Percentiles rank a stretch among this genome's conserved stretches.
Conservation (phyloP, 352 stramenopile genomes). For the Pythium oligandrum region DNA sequence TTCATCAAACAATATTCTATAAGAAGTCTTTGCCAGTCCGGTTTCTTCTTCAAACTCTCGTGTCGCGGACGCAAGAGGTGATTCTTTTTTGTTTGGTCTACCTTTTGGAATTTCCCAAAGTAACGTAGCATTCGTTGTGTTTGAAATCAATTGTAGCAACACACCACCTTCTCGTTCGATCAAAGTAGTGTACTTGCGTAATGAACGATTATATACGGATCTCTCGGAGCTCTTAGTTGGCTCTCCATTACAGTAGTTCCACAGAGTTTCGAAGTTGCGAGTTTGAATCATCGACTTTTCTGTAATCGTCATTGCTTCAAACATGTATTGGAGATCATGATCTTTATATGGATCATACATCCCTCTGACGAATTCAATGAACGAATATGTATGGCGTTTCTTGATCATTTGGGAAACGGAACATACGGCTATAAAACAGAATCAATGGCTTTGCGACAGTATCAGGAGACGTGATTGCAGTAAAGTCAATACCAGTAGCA, state of each 20-base stretch:
- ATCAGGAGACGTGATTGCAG: background rate
- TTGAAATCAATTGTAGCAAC: background rate
- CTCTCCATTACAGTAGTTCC: too few relatives aligned
- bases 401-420: slow-evolving; percentile 3
- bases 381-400: background rate
- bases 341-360: slow-evolving; percentile 2
- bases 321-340: slow-evolving; percentile 1
- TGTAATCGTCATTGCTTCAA: background rate
- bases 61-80: background rate
- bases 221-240: too few relatives aligned
- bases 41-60: slow-evolving; percentile 2
- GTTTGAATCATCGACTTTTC: background rate
- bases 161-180: background rate
- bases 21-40: background rate
- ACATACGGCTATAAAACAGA: slow-evolving; percentile 1
- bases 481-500: background rate
- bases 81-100: background rate
- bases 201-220: too few relatives aligned
- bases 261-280: background rate
- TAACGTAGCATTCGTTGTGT: background rate
- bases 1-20: slow-evolving; percentile 1
- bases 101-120: slow-evolving; percentile 2
- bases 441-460: background rate
- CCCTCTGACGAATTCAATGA: background rate
- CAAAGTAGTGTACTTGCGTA: too few relatives aligned